Base-by-base conservation (phyloP, 345 rosid species). In the Luvunga scandens region DNA sequence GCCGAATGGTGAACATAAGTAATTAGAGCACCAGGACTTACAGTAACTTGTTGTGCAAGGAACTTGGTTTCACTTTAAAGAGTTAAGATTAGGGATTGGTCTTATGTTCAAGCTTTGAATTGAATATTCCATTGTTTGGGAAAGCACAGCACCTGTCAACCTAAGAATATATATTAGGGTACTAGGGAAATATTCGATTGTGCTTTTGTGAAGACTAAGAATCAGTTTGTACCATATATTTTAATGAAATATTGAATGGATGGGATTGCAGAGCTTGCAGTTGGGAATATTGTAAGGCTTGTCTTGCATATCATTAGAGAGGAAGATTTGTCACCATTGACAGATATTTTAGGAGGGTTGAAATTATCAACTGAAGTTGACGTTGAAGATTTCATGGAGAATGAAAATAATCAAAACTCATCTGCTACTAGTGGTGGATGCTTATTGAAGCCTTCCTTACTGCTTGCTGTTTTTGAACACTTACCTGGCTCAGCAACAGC, bases 261-360 rank as follows among this genome's bases (percentile, higher is more conserved):
- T 74, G 60, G 74, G 72, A 65, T 75, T 83, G 85, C 88, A 90
- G 91, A 90, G 84, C 84, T 88, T 71, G 90, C 88, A 55, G 89
- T 84, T 12, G 90, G 91, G 33, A 88, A 87, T 50, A 84, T 85
- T 50, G 86, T 88, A 63, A 87, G 90, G 85, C 88, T 88, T 60
- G 88, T 87, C 78, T 84, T 70, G 25, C 90, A 83, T 79, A 87
- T 87, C 56, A 87, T 90, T 71, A 84, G 87, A 80, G 91, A 89
- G 78, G 91, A 89, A 82, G 84, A 88, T 75, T 77, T 86, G 63
- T 83, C 89, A 10, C 66, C 21, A 27, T 75, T 83, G 62, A 64
- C 79, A 2, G 85, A 85, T 16, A 85, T 83, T 80, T 82, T 86
- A 69, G 82, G 71, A 61, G 90, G 79, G 34, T 75, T 88, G 77